Percentiles rank a stretch among this genome's conserved stretches.
These are phyloP conservation scores for Sporormia fimetaria DNA, from an alignment of 495 filamentous ascomycete species.

Conservation along the genomic window DNA sequence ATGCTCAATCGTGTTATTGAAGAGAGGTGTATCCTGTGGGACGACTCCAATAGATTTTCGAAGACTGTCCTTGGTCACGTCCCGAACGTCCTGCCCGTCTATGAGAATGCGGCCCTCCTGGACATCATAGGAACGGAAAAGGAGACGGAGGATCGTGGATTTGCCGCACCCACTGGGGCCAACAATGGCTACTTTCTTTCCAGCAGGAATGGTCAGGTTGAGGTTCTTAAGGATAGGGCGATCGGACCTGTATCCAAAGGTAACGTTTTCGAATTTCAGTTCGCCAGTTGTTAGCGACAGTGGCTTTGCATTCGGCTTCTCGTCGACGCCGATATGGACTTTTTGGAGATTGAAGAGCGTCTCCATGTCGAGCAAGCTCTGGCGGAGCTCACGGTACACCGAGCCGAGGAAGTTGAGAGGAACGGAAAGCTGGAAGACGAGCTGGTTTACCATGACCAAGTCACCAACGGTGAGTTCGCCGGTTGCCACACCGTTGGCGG, in stretches of 20 bases:
- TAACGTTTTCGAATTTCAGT: constrained; percentile 89
- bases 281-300: constrained; percentile 69
- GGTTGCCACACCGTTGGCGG: constrained; percentile 71
- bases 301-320: constrained; percentile 58
- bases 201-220: constrained; percentile 79
- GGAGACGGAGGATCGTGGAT: constrained; percentile 76
- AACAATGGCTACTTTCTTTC: constrained; percentile 90
- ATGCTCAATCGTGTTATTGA: constrained; percentile 89
- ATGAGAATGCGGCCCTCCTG: constrained; percentile 79
- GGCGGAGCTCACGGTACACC: constrained; percentile 88
- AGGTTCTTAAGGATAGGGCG: constrained; percentile 80
- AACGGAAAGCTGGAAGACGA: constrained; percentile 94
- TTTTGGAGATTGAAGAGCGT: constrained; percentile 98
- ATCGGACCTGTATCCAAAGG: constrained; percentile 81
- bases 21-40: constrained; percentile 91
- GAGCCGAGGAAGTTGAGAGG: constrained; percentile 93
- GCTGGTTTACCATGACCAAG: constrained; percentile 95
- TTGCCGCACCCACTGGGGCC: constrained; percentile 94
- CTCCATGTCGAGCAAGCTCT: constrained; percentile 95
- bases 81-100: constrained; percentile 83
- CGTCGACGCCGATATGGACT: constrained; percentile 80
- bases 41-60: constrained; percentile 86
- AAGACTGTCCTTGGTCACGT: constrained; percentile 70
- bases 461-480: constrained; percentile 86
- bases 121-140: constrained; percentile 92